Conservation (phyloP, 2,329 filamentous ascomycete genomes). For the Diaporthe australafricana region DNA sequence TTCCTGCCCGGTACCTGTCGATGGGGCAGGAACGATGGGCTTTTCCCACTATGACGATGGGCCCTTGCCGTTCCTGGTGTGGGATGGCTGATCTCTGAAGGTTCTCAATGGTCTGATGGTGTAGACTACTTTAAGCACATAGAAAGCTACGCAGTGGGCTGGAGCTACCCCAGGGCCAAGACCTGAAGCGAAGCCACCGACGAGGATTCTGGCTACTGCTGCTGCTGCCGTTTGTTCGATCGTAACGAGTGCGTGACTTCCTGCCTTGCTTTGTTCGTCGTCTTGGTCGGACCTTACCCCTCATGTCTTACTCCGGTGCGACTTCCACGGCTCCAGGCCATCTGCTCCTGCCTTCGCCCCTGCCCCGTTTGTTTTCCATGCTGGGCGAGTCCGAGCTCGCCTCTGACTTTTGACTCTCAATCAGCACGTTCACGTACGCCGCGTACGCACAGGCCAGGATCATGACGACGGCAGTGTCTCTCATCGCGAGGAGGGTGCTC, state of each 20-base stretch:
- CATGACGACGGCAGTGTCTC: background rate
- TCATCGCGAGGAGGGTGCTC: background rate
- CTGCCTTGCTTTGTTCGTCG: conserved; percentile 1
- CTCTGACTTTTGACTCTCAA: conserved; percentile 1
- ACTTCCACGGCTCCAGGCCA: background rate
- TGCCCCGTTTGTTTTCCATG: background rate
- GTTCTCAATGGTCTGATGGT: background rate
- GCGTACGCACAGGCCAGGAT: background rate
- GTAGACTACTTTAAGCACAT: background rate
- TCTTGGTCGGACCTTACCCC: background rate
- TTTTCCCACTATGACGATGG: conserved; percentile 2
- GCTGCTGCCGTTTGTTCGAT: background rate
- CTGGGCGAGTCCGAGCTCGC: background rate
- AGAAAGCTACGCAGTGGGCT: background rate
- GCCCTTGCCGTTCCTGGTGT: background rate
- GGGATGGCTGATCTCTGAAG: background rate
- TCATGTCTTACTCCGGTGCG: conserved; percentile 27
- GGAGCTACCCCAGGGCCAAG: conserved; percentile 7
- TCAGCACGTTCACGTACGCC: background rate
- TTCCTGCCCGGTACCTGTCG: background rate
- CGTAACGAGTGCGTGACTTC: background rate
- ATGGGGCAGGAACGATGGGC: background rate
- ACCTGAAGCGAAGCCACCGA: conserved; percentile 13
- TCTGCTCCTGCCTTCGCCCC: background rate
- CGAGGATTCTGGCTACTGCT: background rate